Percentiles rank a stretch among this genome's conserved stretches.
Evolutionary conservation across 2,329 filamentous ascomycete species (phyloP).

Genomic region (Parasarocladium wereldwijsianum): DNA sequence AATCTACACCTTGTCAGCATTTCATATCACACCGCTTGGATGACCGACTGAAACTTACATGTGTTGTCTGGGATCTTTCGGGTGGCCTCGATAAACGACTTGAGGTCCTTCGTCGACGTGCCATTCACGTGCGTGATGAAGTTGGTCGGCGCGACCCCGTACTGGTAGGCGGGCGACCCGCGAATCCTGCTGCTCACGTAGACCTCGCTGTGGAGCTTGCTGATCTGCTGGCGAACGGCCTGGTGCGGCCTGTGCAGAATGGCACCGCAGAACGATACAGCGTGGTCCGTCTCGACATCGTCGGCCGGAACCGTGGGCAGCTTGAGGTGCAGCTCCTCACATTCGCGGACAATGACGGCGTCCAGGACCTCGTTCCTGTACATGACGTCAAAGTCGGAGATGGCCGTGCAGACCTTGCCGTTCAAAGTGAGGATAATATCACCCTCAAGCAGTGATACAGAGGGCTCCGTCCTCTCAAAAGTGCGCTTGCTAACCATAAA

Average conservation of each 20-base stretch:
- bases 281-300: conserved; percentile 82
- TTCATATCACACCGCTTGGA: not conserved
- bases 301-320: conserved; percentile 78
- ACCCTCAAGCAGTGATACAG: conserved; percentile 61
- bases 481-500: conserved; percentile 96
- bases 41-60: conserved; percentile 35
- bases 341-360: conserved; percentile 74
- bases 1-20: conserved; percentile 38
- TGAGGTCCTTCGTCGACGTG: conserved; percentile 66
- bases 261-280: conserved; percentile 89
- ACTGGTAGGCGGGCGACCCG: conserved; percentile 75
- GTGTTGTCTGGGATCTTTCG: conserved; percentile 89
- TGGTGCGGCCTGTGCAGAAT: conserved; percentile 88
- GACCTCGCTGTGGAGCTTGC: conserved; percentile 87
- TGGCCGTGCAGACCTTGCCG: conserved; percentile 79
- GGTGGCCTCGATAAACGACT: conserved; percentile 67
- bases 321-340: conserved; percentile 60
- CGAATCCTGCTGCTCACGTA: conserved; percentile 82
- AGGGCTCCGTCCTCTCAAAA: conserved; percentile 38
- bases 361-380: conserved; percentile 76
- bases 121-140: conserved; percentile 96
- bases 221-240: conserved; percentile 93
- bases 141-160: conserved; percentile 87
- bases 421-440: conserved; percentile 89
- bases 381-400: conserved; percentile 91